These are phyloP conservation scores for Aureobasidium sp. DNA, from an alignment of 2,329 filamentous ascomycete genomes.

Conservation along the genomic window DNA sequence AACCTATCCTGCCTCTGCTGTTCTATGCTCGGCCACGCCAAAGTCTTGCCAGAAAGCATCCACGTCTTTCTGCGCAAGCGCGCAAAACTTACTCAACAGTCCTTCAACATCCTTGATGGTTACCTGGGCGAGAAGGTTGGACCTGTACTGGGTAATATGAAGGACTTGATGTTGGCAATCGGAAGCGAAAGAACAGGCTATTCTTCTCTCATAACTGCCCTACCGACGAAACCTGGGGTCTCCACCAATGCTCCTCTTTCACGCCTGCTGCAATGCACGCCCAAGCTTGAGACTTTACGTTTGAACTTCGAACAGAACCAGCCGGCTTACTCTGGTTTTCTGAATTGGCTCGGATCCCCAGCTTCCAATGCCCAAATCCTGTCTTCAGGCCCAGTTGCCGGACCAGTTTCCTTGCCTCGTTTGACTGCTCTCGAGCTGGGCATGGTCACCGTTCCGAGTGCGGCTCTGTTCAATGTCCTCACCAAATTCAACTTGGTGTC, in stretches of 20 bases:
- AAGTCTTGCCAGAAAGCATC: constrained; percentile 16
- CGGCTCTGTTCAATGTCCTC: constrained; percentile 16
- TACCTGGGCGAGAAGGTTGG: constrained; percentile 1
- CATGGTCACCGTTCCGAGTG: constrained; percentile 12
- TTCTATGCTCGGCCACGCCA: constrained; percentile 18
- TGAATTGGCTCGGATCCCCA: neutral
- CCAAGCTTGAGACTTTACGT: constrained; percentile 18
- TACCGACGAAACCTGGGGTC: neutral
- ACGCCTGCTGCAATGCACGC: constrained; percentile 18
- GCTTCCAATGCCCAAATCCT: neutral
- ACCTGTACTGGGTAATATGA: constrained; percentile 17
- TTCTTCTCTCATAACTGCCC: neutral
- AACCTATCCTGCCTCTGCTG: constrained; percentile 18
- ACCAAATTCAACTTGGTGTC: constrained; percentile 19
- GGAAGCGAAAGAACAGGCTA: neutral
- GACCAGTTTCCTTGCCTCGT: constrained; percentile 13
- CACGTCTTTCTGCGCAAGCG: constrained; percentile 22
- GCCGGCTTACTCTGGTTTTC: constrained; percentile 4
- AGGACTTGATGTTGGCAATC: constrained; percentile 19
- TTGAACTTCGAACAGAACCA: constrained; percentile 20
- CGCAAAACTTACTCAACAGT: neutral
- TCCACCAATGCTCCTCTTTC: neutral
- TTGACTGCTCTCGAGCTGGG: constrained; percentile 19
- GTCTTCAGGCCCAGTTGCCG: neutral
- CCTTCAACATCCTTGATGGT: constrained; percentile 17